These are phyloP conservation scores for Globisporangium lucens DNA, from an alignment of 352 stramenopile species.

Conservation along the genomic window DNA sequence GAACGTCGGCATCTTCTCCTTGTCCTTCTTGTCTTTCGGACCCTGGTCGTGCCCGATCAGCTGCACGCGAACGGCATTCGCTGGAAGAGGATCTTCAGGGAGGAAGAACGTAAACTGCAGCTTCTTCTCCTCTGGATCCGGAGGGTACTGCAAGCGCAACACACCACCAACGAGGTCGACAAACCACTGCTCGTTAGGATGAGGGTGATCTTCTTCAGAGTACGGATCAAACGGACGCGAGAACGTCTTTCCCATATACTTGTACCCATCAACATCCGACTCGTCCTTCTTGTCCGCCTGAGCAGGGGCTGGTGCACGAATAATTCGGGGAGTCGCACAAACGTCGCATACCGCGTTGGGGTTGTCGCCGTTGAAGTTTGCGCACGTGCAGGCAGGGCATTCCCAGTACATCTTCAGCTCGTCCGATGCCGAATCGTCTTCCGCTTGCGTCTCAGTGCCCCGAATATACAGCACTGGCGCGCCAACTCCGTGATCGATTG, in stretches of 20 bases:
- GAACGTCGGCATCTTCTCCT: conserved; percentile 87
- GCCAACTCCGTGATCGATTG: conserved; percentile 81
- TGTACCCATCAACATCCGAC: conserved; percentile 40
- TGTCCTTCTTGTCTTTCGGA: conserved; percentile 68
- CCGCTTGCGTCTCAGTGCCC: conserved; percentile 8
- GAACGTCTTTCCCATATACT: conserved; percentile 56
- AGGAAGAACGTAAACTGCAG: conserved; percentile 76
- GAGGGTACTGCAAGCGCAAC: conserved; percentile 65
- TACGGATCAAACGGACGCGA: conserved; percentile 80
- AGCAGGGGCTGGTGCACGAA: conserved; percentile 18
- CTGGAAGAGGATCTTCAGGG: conserved; percentile 41
- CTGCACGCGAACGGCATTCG: conserved; percentile 43
- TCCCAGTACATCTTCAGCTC: conserved; percentile 90
- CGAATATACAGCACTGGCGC: conserved; percentile 49
- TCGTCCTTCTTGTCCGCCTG: conserved; percentile 26
- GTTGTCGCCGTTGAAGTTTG: conserved; percentile 87
- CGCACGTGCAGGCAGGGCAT: conserved; percentile 76
- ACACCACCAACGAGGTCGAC: conserved; percentile 62
- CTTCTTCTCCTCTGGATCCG: conserved; percentile 78
- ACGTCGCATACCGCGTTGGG: conserved; percentile 74
- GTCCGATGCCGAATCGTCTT: conserved; percentile 22
- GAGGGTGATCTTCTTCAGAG: conserved; percentile 65
- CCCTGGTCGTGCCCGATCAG: conserved; percentile 69
- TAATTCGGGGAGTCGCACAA: conserved; percentile 53
- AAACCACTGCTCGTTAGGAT: conserved; percentile 70